phyloP scores from a whole-genome alignment of 306 rosid genomes.

The Vigna radiata region DNA sequence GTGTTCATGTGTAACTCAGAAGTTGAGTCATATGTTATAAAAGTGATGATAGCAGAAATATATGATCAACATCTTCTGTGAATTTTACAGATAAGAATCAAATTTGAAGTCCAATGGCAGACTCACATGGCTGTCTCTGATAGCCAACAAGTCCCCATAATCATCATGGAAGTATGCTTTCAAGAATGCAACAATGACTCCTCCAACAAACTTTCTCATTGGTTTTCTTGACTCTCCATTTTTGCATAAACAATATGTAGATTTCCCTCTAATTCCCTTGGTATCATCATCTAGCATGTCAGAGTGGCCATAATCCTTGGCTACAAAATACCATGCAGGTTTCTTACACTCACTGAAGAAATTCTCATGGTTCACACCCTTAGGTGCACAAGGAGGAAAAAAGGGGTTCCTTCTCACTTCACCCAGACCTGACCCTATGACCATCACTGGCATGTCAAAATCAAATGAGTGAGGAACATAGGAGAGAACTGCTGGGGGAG shows the following conservation, averaged over 20 bases:
- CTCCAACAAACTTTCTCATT: constrained; percentile 93
- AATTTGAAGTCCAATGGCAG: constrained; percentile 61
- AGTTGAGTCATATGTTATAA: not conserved
- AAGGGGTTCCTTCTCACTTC: constrained; percentile 60
- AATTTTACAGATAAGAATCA: constrained; percentile 49
- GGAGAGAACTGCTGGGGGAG: constrained; percentile 84
- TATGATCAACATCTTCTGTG: not conserved
- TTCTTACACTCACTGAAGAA: constrained; percentile 69
- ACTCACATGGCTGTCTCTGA: constrained; percentile 51
- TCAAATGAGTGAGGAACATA: constrained; percentile 71
- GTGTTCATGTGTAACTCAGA: not conserved
- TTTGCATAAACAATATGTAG: constrained; percentile 65
- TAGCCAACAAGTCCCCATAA: constrained; percentile 50
- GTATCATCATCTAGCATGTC: constrained; percentile 90
- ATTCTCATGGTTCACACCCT: constrained; percentile 79
- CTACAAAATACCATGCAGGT: constrained; percentile 74
- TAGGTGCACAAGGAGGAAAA: constrained; percentile 85
- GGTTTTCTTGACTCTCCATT: constrained; percentile 78
- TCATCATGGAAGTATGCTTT: constrained; percentile 67
- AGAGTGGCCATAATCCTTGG: constrained; percentile 72
- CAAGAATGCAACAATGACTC: constrained; percentile 78
- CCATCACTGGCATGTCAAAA: constrained; percentile 64
- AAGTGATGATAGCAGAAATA: not conserved
- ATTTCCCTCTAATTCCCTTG: constrained; percentile 69
- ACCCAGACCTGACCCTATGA: constrained; percentile 79